Percentiles rank a stretch among this genome's conserved stretches.
Evolutionary conservation across 169 alveolate species (phyloP).

Genomic region (Eimeria brunetti): DNA sequence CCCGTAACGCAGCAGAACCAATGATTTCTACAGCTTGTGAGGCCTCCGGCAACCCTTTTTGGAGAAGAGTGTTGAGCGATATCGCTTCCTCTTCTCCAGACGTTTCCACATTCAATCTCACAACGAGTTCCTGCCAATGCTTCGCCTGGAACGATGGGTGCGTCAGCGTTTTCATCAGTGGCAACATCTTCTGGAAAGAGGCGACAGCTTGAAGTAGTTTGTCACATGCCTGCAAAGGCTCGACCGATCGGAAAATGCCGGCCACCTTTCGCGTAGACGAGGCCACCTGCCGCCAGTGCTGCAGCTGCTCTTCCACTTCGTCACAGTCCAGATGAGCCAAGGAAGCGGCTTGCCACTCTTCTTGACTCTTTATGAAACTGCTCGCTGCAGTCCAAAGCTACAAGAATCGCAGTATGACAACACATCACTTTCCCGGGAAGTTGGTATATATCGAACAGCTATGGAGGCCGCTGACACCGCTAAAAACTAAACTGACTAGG

Average conservation of each 20-base stretch:
- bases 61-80: constrained; percentile 81
- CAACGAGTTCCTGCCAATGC: constrained; percentile 63
- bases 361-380: constrained; percentile 18
- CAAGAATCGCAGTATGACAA: neutral
- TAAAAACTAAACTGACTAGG: neutral
- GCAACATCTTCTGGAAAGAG: constrained; percentile 60
- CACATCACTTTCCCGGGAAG: neutral
- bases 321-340: constrained; percentile 31
- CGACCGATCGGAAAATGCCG: constrained; percentile 58
- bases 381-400: constrained; percentile 69
- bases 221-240: constrained; percentile 66
- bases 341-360: constrained; percentile 24
- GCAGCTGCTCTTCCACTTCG: constrained; percentile 55
- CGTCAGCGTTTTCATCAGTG: constrained; percentile 43
- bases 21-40: constrained; percentile 82
- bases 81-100: constrained; percentile 7
- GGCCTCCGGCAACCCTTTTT: constrained; percentile 80
- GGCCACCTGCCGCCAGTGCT: constrained; percentile 69
- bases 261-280: constrained; percentile 45
- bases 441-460: neutral
- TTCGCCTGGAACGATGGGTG: constrained; percentile 57
- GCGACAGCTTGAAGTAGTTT: constrained; percentile 54
- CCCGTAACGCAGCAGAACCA: constrained; percentile 77
- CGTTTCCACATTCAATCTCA: constrained; percentile 11
- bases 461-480: neutral